Base-by-base conservation (phyloP, 2,329 filamentous ascomycete species). In the Aotearoamyces nothofagi region DNA sequence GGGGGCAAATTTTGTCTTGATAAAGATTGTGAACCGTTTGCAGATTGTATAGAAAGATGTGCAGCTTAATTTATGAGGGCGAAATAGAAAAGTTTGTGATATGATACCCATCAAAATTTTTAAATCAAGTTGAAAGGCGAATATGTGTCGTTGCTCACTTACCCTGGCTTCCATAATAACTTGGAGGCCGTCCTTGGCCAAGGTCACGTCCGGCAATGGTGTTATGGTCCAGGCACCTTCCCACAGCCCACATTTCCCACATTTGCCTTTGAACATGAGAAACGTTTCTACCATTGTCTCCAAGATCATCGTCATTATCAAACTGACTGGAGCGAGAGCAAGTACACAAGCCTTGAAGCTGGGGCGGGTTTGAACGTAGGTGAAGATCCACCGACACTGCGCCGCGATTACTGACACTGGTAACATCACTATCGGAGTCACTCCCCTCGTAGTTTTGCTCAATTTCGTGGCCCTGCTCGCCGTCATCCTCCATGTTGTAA, bases 221-320 rank as follows among this genome's bases (percentile, higher is more conserved):
- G 24, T 15, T 26, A n/a, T 26, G 24, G 13, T 26, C 12, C 6
- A 26, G 16, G 47, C 63, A 67, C 35, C 56, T 47, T 26, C 59
- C 48, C 9, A 66, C 42, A 9, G 63, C 60, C 64, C 64, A 69
- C 38, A 57, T 57, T 44, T 69, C 63, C 64, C 63, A 69, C 30
- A 57, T 51, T 39, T 66, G 66, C 29, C 65, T 55, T 39, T 66
- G 60, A 19, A 46, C 40, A 35, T 58, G 56, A n/a, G 51, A 54
- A 4, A 66, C 60, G 22, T 44, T 45, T 3, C 50, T 34, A 1
- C 62, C 62, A 37, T 66, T 55, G 38, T 68, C 64, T 10, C 51
- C 55, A 5, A 67, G 44, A 13, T 55, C 52, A 15, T 37, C 31
- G 24, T 32, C 26, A 10, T 28, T 24, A 27, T 31, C 25, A 5